These are phyloP conservation scores for Graphilbum ipis-grandicollis DNA, from an alignment of 2,329 filamentous ascomycete genomes.

Conservation along the genomic window DNA sequence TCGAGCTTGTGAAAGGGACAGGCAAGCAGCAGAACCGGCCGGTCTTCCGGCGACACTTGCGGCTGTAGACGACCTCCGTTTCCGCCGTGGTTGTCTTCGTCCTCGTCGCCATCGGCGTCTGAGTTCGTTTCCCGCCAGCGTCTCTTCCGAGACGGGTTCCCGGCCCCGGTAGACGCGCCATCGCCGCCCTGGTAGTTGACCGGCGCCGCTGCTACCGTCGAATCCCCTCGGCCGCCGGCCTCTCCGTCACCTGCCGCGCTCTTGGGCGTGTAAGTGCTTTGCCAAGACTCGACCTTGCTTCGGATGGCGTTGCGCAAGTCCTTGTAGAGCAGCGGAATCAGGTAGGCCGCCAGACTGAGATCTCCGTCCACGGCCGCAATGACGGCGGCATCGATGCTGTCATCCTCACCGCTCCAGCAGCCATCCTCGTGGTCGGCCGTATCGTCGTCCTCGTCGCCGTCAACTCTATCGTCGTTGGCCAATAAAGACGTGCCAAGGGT, in stretches of 20 bases:
- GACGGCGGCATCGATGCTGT: conserved; percentile 11
- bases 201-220: neutral
- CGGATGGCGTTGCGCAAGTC: conserved; percentile 8
- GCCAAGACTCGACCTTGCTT: conserved; percentile 12
- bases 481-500: no score
- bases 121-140: no score
- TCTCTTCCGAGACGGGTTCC: neutral
- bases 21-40: conserved; percentile 7
- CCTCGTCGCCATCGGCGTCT: conserved; percentile 4
- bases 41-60: neutral
- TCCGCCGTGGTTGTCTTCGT: conserved; percentile 6
- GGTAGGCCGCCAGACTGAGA: conserved; percentile 10
- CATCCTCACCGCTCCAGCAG: conserved; percentile 11
- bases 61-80: neutral
- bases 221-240: neutral
- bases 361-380: conserved; percentile 11
- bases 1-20: conserved; percentile 14
- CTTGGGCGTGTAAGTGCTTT: neutral
- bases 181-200: neutral
- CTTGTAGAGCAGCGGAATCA: conserved; percentile 11
- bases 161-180: neutral
- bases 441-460: conserved; percentile 5
- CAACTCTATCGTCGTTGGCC: neutral
- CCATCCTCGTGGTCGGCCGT: conserved; percentile 8
- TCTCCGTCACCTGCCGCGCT: neutral